phyloP scores from a whole-genome alignment of 257 asterid species.

The Oldenlandia corymbosa region DNA sequence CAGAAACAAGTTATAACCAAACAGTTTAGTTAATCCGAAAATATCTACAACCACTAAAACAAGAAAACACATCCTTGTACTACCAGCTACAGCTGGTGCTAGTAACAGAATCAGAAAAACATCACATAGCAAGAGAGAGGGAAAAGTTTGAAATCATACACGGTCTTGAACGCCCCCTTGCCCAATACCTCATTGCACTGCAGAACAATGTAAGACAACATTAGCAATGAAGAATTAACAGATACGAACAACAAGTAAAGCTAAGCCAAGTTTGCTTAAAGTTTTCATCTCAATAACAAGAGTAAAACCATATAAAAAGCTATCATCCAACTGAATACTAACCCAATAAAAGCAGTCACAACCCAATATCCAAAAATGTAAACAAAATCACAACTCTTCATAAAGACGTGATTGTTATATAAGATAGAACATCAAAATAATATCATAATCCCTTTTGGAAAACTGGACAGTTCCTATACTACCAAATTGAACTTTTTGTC shows the following conservation, averaged over 20 bases:
- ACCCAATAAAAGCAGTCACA: neutral
- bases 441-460: neutral
- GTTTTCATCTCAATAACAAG: neutral
- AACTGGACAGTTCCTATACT: too few species aligned
- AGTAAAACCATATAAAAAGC: neutral
- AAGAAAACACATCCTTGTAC: neutral
- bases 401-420: neutral
- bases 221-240: neutral
- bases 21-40: neutral
- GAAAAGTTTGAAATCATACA: constrained; percentile 38
- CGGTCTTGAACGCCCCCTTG: constrained; percentile 82
- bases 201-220: constrained; percentile 17
- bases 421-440: neutral
- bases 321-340: neutral
- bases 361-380: neutral
- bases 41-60: neutral
- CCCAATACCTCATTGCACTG: constrained; percentile 73
- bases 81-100: neutral
- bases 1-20: neutral
- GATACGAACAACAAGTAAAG: too few species aligned
- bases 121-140: neutral
- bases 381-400: neutral
- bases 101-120: constrained; percentile 8
- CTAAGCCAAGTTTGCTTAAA: neutral
- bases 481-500: too few species aligned